phyloP scores from a whole-genome alignment of 1,284 basidiomycete genomes.

The Malassezia globosa region DNA sequence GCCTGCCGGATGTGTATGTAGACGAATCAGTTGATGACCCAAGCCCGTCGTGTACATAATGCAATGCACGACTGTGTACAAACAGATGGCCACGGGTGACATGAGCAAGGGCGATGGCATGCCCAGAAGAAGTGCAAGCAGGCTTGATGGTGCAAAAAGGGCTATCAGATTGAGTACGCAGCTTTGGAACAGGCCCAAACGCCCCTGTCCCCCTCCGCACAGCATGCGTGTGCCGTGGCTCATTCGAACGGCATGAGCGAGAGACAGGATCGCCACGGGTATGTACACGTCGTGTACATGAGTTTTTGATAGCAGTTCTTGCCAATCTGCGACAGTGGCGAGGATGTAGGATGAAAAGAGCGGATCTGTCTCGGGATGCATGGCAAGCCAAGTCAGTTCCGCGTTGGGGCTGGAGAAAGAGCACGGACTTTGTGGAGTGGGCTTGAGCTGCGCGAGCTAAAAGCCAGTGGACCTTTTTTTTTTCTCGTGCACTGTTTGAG shows the following conservation, averaged over 20 bases:
- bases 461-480: too few relatives aligned
- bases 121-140: constrained; percentile 19
- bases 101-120: constrained; percentile 24
- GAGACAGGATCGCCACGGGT: constrained; percentile 20
- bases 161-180: constrained; percentile 29
- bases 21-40: constrained; percentile 17
- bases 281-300: constrained; percentile 14
- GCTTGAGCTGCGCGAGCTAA: too few relatives aligned
- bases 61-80: constrained; percentile 28
- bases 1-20: background rate
- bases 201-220: constrained; percentile 18
- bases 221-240: constrained; percentile 31
- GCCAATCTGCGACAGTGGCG: constrained; percentile 8
- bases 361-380: constrained; percentile 10
- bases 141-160: constrained; percentile 25
- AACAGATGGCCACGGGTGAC: constrained; percentile 20
- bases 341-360: constrained; percentile 11
- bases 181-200: constrained; percentile 24
- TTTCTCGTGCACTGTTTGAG: background rate
- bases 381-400: background rate
- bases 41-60: constrained; percentile 12
- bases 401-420: background rate
- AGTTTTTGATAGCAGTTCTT: constrained; percentile 8
- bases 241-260: constrained; percentile 27
- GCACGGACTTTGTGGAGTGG: background rate